phyloP scores from a whole-genome alignment of 805 yeast genomes.

The Kodamaea nitidulidarum region DNA sequence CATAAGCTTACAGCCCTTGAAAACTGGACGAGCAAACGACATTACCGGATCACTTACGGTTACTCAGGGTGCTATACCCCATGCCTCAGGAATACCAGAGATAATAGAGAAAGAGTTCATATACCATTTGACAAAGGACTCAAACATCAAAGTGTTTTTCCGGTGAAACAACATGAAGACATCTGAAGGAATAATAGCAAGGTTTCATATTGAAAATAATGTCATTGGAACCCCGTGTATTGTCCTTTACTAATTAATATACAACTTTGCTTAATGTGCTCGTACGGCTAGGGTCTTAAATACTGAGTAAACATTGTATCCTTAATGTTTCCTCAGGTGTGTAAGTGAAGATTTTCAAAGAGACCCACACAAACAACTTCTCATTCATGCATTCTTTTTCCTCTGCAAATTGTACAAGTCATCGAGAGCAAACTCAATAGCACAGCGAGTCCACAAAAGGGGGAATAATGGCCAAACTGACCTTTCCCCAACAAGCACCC shows the following conservation, averaged over 20 bases:
- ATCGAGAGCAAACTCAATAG: constrained; percentile 85
- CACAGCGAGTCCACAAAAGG: constrained; percentile 78
- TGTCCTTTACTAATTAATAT: too few relatives aligned
- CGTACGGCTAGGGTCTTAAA: too few relatives aligned
- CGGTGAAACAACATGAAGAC: constrained; percentile 22
- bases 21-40: constrained; percentile 80
- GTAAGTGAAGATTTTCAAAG: too few relatives aligned
- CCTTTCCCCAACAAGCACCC: constrained; percentile 87
- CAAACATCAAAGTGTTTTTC: constrained; percentile 40
- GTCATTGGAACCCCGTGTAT: too few relatives aligned
- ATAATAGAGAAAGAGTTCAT: constrained; percentile 61
- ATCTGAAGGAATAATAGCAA: too few relatives aligned
- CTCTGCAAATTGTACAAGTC: constrained; percentile 54
- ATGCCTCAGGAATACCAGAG: constrained; percentile 13
- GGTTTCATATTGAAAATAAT: too few relatives aligned
- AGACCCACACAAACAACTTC: too few relatives aligned
- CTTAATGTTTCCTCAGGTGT: too few relatives aligned
- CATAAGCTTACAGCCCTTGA: constrained; percentile 60
- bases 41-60: constrained; percentile 69
- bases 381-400: constrained; percentile 18
- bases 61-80: constrained; percentile 49
- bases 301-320: too few relatives aligned
- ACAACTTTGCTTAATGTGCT: too few relatives aligned
- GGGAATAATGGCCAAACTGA: constrained; percentile 92
- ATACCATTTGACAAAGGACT: constrained; percentile 55